Base-by-base conservation (phyloP, 2,329 filamentous ascomycete genomes). In the Colletotrichum scovillei region DNA sequence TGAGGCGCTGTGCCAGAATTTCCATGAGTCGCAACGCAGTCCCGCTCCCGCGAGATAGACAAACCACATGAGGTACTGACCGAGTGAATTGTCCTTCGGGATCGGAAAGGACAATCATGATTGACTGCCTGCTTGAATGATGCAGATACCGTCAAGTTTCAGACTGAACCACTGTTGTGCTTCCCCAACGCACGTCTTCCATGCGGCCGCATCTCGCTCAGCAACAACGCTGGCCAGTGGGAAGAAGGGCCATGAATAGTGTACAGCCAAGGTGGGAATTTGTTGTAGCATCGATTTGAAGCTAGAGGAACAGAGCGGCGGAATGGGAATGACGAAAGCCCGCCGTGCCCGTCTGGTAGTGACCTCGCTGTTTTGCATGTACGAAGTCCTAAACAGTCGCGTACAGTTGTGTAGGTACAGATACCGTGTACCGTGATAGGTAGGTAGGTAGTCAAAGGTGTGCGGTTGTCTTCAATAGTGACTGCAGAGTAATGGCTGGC, bases 181-280 rank as follows among this genome's bases (percentile, higher is more conserved):
- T 56, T 56, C 38, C 59, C 58, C 60, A 60, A 71, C 57, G 62
- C 71, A 67, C 67, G 56, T 56, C 56, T 65, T 63, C 72, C 63
- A 59, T 74, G 63, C 63, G 58, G 68, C 57, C 67, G 46, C 46
- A 42, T 67, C 62, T n/a, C 35, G 32, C 55, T 35, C 68, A 42
- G 46, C 46, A 67, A 26, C 46, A 35, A 32, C 30, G 46, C 46
- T 56, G 56, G 52, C 53, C 52, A 53, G 60, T 55, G 24, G 32
- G 55, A 24, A 32, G 49, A 35, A 16, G 24, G 67, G 32, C 28
- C 53, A n/a, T 59, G 69, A 63, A 42, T 58, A 46, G 64, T 58
- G 49, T 52, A 58, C 22, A 24, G 65, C 30, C 28, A 42, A 65
- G 22, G 32, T 9, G 16, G 49, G 28, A 22, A 28, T 11, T 26